Percentiles rank a stretch among this genome's conserved stretches.
phyloP scores from a whole-genome alignment of 345 rosid species.

The Laguncularia racemosa region DNA sequence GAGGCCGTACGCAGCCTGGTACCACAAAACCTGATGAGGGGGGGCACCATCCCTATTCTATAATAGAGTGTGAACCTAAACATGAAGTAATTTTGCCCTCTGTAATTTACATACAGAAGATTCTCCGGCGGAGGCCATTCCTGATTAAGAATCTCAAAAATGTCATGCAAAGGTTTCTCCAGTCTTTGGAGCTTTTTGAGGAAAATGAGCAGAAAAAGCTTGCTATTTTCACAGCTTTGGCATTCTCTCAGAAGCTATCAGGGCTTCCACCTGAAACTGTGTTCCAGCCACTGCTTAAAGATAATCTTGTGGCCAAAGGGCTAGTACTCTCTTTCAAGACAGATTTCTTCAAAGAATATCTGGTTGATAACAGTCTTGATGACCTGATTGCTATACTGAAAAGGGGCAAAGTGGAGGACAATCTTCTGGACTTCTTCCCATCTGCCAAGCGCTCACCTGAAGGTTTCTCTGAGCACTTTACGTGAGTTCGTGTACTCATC shows the following conservation, averaged over 20 bases:
- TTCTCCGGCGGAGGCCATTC: slow-evolving; percentile 83
- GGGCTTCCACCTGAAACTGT: slow-evolving; percentile 98
- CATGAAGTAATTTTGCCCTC: slow-evolving; percentile 79
- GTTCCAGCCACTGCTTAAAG: slow-evolving; percentile 95
- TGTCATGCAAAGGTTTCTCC: slow-evolving; percentile 86
- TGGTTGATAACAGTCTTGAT: slow-evolving; percentile 91
- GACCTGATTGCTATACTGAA: slow-evolving; percentile 88
- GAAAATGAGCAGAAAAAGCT: slow-evolving; percentile 97
- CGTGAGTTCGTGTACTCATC: slow-evolving; percentile 34
- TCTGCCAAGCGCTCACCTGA: slow-evolving; percentile 77
- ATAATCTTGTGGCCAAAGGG: slow-evolving; percentile 98
- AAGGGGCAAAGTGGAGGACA: slow-evolving; percentile 93
- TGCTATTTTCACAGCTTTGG: slow-evolving; percentile 95
- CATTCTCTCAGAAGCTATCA: slow-evolving; percentile 95
- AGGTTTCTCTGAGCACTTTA: slow-evolving; percentile 92
- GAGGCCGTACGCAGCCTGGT: slow-evolving; percentile 98
- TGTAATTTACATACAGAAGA: slow-evolving; percentile 85
- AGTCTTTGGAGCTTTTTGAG: slow-evolving; percentile 96
- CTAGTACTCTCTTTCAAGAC: slow-evolving; percentile 90
- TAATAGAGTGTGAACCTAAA: slow-evolving; percentile 77
- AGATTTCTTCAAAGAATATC: slow-evolving; percentile 94
- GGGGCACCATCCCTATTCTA: slow-evolving; percentile 86
- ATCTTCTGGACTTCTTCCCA: slow-evolving; percentile 78
- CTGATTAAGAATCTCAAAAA: slow-evolving; percentile 96
- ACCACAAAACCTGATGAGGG: slow-evolving; percentile 98